These are phyloP conservation scores for Centaurea solstitialis DNA, from an alignment of 129 eudicot species.

Conservation along the genomic window DNA sequence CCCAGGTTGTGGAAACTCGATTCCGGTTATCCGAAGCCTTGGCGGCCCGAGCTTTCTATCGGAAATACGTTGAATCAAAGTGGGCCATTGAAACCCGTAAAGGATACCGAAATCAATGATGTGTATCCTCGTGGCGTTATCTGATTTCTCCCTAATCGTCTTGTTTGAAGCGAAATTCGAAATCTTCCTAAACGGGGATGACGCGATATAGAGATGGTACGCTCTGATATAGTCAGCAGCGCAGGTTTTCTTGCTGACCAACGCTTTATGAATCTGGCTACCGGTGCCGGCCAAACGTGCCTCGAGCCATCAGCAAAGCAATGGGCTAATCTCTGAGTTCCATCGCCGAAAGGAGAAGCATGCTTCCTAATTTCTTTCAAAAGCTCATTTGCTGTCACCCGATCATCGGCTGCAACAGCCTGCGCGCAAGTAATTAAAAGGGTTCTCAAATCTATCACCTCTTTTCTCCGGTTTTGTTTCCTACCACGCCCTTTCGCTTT, in stretches of 20 bases:
- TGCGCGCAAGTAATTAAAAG: conserved; percentile 76
- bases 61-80: conserved; percentile 61
- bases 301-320: conserved; percentile 74
- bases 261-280: conserved; percentile 45
- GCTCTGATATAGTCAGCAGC: conserved; percentile 84
- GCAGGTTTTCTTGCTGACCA: conserved; percentile 51
- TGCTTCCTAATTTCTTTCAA: conserved; percentile 58
- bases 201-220: conserved; percentile 51
- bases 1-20: conserved; percentile 93
- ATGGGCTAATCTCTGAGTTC: conserved; percentile 76
- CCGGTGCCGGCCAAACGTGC: conserved; percentile 93
- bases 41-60: conserved; percentile 59
- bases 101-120: conserved; percentile 87
- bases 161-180: conserved; percentile 59
- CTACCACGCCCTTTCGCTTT: conserved; percentile 54
- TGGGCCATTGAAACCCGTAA: conserved; percentile 96
- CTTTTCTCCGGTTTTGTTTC: conserved; percentile 59
- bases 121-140: conserved; percentile 47
- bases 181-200: conserved; percentile 70
- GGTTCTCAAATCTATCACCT: conserved; percentile 73
- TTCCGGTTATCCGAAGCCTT: conserved; percentile 73
- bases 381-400: conserved; percentile 55
- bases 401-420: conserved; percentile 64
- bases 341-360: conserved; percentile 77
- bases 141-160: conserved; percentile 48